phyloP scores from a whole-genome alignment of 176 grass and related monocot species.

The Hordeum vulgare region DNA sequence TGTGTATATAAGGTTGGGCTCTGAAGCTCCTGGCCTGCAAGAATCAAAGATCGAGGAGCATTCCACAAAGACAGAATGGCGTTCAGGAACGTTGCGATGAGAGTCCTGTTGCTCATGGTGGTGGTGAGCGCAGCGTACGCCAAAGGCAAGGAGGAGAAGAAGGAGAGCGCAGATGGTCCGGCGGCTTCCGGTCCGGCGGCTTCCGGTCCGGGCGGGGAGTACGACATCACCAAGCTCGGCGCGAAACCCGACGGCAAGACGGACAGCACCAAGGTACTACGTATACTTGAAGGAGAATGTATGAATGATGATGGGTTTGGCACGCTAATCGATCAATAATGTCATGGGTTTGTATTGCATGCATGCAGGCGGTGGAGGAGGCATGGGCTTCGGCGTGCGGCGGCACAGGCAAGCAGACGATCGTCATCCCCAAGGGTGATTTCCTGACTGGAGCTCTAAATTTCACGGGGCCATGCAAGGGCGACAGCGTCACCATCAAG shows the following conservation, averaged over 20 bases:
- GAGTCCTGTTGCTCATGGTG: background rate
- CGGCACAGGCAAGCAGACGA: constrained; percentile 10
- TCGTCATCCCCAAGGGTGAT: constrained; percentile 39
- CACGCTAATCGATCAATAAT: background rate
- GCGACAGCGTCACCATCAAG: constrained; percentile 16
- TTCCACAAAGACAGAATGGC: constrained; percentile 10
- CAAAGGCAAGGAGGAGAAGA: background rate
- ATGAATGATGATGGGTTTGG: background rate
- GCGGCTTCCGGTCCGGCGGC: background rate
- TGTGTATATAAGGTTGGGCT: background rate
- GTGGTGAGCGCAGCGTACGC: constrained; percentile 11
- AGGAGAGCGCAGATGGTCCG: background rate
- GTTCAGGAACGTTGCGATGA: background rate
- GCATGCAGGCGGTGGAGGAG: constrained; percentile 9
- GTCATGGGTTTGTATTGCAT: background rate
- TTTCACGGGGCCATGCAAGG: constrained; percentile 54
- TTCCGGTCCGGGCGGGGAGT: background rate
- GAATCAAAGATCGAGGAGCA: background rate
- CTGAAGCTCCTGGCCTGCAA: background rate
- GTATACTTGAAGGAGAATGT: too few species aligned
- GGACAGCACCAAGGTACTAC: constrained; percentile 41
- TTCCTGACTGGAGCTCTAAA: constrained; percentile 20
- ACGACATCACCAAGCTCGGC: constrained; percentile 26
- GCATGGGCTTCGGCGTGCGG: constrained; percentile 40
- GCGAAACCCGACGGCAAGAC: constrained; percentile 34